Evolutionary conservation across 2,329 filamentous ascomycete species (phyloP), one percentile per base, ranked within the genome.

Genomic region (Microdochium bolleyi): DNA sequence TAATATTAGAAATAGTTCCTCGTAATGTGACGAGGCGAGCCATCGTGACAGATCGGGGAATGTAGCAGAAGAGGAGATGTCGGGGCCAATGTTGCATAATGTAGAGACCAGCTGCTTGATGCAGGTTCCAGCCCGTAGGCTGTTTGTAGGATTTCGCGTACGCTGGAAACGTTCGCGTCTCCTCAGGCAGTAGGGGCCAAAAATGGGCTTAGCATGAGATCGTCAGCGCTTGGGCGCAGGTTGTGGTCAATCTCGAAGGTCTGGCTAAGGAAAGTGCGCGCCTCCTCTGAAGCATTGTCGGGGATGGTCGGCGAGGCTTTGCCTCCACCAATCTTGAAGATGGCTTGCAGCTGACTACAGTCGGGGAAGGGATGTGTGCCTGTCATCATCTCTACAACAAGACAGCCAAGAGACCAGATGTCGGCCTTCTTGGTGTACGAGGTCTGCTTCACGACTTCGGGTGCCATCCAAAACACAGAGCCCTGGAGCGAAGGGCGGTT

Each of bases 401-500:
- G 77, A 68, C 94, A 99, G 32, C 94, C 94, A 24, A 99, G 81
- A 48, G 90, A 96, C 94, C 94, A 99, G 61, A 99, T 99, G 64
- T 99, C 94, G 14, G 94, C 94, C 74, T 97, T 97, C 72, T 92
- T 90, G 4, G 92, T 97, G 73, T 99, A 96, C 5, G 91, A 92
- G 2, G 92, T 97, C 72, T 97, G 94, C 64, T 94, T 94, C 57
- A 99, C 94, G 21, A 99, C 94, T 73, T 99, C 94, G 9, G 94
- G 94, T 1, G 94, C 94, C 94, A 99, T 99, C 94, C 94, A 99
- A 74, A 96, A 99, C 51, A 99, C 94, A 24, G 91, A 96, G 14
- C 94, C 94, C 69, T 99, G 94, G 3, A 99, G 81, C 1, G 92
- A 97, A 2, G 84, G 83, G 4, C 84, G 76, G 63, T 87, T 78